Evolutionary conservation across 2,329 filamentous ascomycete species (phyloP), one percentile per base, ranked within the genome.

Genomic region (Rachicladosporium sp.): DNA sequence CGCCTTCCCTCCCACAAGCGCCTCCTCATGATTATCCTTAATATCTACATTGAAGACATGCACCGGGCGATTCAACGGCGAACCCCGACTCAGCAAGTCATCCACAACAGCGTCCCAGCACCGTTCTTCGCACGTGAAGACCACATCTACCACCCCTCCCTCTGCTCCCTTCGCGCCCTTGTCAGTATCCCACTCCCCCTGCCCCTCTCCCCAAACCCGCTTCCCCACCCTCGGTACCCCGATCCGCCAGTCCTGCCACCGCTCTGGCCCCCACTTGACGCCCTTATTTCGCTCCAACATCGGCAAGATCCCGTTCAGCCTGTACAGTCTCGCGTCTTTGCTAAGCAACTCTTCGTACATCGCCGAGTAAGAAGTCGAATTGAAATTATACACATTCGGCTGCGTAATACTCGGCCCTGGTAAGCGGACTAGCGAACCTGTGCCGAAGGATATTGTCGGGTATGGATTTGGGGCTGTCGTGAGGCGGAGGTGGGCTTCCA

Each of bases 41-140:
- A 98, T 98, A 59, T 98, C 91, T 40, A 98, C 82, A 53, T 98
- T 98, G 69, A 98, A 93, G 41, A 98, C 85, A 58, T 98, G 91
- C 1, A 98, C 91, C 0, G 91, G 88, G 2, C 86, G 71, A 60
- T 98, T 98, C 42, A 98, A 69, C 3, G 84, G 82, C 0, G 82
- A 78, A 6, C 89, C 91, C 46, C 93, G 76, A 52, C 78, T 83
- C 46, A 94, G 76, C 38, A 98, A 69, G 59, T 98, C 89, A 53
- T 98, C 91, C 8, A 98, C 74, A 29, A 98, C 91, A 4, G 91
- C 88, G 62, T 98, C 91, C 86, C 93, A 98, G 59, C 91, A 98
- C 44, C 91, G 73, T 64, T 98, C 91, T 61, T 98, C 91, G 57
- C 91, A 98, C 1, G 91, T 98, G 50, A 98, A 88, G 43, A 98